Evolutionary conservation across 345 rosid genomes (phyloP), one percentile per base, ranked within the genome.

Genomic region (Bruguiera sexangula): DNA sequence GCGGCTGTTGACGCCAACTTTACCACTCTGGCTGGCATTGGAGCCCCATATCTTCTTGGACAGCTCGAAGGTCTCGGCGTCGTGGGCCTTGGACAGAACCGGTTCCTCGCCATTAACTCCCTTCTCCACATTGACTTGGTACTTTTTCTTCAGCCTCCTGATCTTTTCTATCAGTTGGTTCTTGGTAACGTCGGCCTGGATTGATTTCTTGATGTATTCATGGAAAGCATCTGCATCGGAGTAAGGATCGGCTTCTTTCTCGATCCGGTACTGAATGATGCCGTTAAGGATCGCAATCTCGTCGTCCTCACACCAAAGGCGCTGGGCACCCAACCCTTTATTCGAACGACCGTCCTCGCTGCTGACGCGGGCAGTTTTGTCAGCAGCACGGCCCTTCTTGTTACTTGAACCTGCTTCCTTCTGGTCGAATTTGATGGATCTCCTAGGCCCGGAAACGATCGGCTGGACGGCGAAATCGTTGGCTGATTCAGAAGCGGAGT

Each of bases 261-360:
- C 78, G 1, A 27, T 27, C 26, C 66, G 70, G 79, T 62, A 86
- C 62, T 76, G 79, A 32, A 68, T 55, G 69, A 84, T 60, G 0
- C 88, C 88, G 63, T 81, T 70, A 6, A 86, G 46, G 1, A 86
- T 43, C 3, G 66, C 68, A 7, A 82, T 63, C 64, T 81, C 91
- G 6, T 86, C 88, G 18, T 75, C 85, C 30, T 80, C 88, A 21
- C 75, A 81, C 85, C 83, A 86, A 5, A 84, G 34, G 29, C 86
- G 79, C 18, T 79, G 79, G 43, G 67, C 48, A 26, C 59, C 67
- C 4, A 73, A 59, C 21, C 76, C 73, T 65, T 69, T 79, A 30
- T 60, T 50, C 2, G 55, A 70, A 20, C 70, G 70, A 5, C 57
- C 78, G 7, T 2, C 62, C 52, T 63, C 78, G 43, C n/a, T 73